Percentiles rank a stretch among this genome's conserved stretches.
These are phyloP conservation scores for Luzula sylvatica DNA, from an alignment of 176 grass and related monocot species.

Conservation along the genomic window DNA sequence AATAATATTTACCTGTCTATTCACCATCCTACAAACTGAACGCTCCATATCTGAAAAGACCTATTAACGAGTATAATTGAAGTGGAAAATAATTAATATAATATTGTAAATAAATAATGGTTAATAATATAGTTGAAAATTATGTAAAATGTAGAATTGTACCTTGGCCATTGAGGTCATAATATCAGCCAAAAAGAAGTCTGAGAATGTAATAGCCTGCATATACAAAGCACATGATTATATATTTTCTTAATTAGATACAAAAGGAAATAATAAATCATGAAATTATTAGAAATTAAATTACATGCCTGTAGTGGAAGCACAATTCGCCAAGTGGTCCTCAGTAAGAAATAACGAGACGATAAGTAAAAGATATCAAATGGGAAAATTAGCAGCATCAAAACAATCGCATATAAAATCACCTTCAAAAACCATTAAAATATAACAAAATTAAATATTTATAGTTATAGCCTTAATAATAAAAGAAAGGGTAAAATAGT, in stretches of 20 bases:
- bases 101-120: neutral
- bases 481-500: neutral
- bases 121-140: constrained; percentile 2
- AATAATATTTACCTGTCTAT: constrained; percentile 59
- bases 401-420: constrained; percentile 57
- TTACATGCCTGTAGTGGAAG: constrained; percentile 76
- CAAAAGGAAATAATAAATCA: constrained; percentile 12
- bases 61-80: constrained; percentile 40
- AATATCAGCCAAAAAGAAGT: constrained; percentile 99
- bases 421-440: constrained; percentile 35
- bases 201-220: constrained; percentile 91
- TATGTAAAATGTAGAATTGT: constrained; percentile 15
- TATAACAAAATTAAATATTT: neutral
- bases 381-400: constrained; percentile 83
- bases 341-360: constrained; percentile 79
- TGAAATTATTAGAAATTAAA: neutral
- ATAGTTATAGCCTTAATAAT: neutral
- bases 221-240: constrained; percentile 14
- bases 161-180: constrained; percentile 99
- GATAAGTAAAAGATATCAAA: constrained; percentile 98
- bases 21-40: constrained; percentile 92
- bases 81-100: neutral
- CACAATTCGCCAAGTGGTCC: constrained; percentile 77
- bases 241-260: constrained; percentile 14
- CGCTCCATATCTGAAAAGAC: constrained; percentile 98